Base-by-base conservation (phyloP, 2,329 filamentous ascomycete genomes). In the Trichoderma asperellum region DNA sequence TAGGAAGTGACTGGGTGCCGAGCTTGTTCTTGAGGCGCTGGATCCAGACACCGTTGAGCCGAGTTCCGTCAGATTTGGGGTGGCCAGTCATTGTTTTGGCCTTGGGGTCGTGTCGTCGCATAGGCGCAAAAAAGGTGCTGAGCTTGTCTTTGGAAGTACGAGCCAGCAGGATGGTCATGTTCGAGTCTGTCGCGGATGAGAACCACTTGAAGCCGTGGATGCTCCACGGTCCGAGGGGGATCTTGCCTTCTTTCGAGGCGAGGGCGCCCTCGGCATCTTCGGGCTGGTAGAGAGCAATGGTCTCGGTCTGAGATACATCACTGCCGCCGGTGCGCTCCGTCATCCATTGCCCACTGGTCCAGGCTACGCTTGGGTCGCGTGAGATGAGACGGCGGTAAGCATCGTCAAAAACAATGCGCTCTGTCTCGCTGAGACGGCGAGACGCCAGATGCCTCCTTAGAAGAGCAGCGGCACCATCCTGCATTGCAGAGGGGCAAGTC, bases 311-410 rank as follows among this genome's bases (percentile, higher is more conserved):
- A 4, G 87, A 88, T 1, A 92, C 89, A 73, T 93, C 91, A 71
- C 88, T 91, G 0, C 90, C 91, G 1, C 90, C 90, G 0, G 84
- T 83, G 2, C 90, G 83, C 73, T 92, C 90, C 0, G 91, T 93
- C 91, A 93, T 92, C 91, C 91, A 93, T 76, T 93, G 91, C 0
- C 90, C 90, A 52, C 87, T 91, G 0, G 90, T 93, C 91, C 90
- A 93, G 0, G 87, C 86, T 21, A 78, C 72, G 4, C 35, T 55
- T 0, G 79, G 74, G 29, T 90, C 83, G 5, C 85, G 81, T 4
- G 85, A 87, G 1, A 81, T 86, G 4, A 92, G 79, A 14, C 84
- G 84, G 6, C 79, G 74, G 71, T 84, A 88, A 4, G 86, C 86
- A 52, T 86, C 82, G 47, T 84, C 79, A 59, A 89, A 83, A 0